Percentiles rank a stretch among this genome's conserved stretches.
phyloP scores from a whole-genome alignment of 345 rosid genomes.

The Arabis alpina region DNA sequence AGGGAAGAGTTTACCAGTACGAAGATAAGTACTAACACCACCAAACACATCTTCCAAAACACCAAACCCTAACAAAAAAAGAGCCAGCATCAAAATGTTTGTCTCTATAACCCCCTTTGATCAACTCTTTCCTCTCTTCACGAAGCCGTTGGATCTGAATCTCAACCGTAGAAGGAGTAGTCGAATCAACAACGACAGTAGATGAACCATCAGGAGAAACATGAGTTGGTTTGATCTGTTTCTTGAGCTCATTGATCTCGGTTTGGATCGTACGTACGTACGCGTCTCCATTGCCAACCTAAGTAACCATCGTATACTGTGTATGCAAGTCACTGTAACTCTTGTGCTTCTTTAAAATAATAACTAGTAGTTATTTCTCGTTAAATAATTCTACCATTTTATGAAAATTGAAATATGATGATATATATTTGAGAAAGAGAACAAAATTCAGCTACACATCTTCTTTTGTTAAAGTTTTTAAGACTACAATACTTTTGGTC shows the following conservation, averaged over 20 bases:
- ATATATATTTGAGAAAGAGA: too few species aligned
- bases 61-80: constrained; percentile 76
- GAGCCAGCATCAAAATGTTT: constrained; percentile 88
- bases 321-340: constrained; percentile 28
- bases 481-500: too few species aligned
- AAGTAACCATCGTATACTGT: constrained; percentile 75
- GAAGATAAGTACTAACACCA: constrained; percentile 79
- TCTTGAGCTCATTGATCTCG: constrained; percentile 73
- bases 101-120: constrained; percentile 57
- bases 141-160: constrained; percentile 65
- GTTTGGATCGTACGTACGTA: constrained; percentile 74
- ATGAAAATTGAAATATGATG: too few species aligned
- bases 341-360: too few species aligned
- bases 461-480: too few species aligned
- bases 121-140: constrained; percentile 55
- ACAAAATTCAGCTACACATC: too few species aligned
- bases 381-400: too few species aligned
- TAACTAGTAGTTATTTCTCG: too few species aligned
- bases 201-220: constrained; percentile 64
- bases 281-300: constrained; percentile 99
- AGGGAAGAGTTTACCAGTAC: constrained; percentile 91
- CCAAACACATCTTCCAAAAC: constrained; percentile 78
- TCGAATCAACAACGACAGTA: constrained; percentile 52
- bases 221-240: constrained; percentile 67
- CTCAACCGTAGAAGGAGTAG: constrained; percentile 55